Evolutionary conservation across 2,329 filamentous ascomycete genomes (phyloP).

Genomic region (Aureobasidium sp.): DNA sequence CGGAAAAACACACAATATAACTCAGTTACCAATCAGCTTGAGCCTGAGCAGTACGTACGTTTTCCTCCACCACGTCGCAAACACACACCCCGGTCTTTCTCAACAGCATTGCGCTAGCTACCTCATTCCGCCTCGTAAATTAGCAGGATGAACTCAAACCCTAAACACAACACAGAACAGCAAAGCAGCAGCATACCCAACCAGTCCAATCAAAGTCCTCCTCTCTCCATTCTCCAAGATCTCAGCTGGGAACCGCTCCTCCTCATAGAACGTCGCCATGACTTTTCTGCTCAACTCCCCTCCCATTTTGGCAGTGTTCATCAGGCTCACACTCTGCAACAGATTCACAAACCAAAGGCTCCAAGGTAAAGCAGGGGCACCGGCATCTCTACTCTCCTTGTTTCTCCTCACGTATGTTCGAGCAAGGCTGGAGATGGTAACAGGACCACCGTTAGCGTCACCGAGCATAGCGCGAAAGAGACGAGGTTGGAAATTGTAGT

Average conservation of each 20-base stretch:
- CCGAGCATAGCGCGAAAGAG: conserved; percentile 28
- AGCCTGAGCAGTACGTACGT: no score
- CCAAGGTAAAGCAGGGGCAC: conserved; percentile 21
- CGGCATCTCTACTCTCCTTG: conserved; percentile 22
- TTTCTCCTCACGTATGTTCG: conserved; percentile 26
- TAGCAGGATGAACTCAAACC: background rate
- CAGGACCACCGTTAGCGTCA: conserved; percentile 27
- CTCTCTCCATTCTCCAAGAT: conserved; percentile 21
- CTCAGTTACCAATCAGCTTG: background rate
- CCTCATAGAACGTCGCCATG: conserved; percentile 25
- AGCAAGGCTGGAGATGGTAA: conserved; percentile 26
- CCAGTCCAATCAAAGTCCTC: conserved; percentile 21
- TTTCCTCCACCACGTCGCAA: background rate
- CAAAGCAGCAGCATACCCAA: conserved; percentile 19
- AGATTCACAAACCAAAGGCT: conserved; percentile 27
- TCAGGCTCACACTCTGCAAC: conserved; percentile 21
- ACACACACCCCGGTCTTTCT: background rate
- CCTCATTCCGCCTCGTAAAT: background rate
- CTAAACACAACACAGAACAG: conserved; percentile 8
- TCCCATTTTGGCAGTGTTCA: conserved; percentile 16
- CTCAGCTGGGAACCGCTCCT: conserved; percentile 28
- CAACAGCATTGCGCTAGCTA: no score
- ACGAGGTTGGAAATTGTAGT: conserved; percentile 29
- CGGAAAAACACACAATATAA: background rate
- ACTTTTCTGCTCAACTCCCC: conserved; percentile 22